These are phyloP conservation scores for Aegle marmelos DNA, from an alignment of 345 rosid species.

Conservation along the genomic window DNA sequence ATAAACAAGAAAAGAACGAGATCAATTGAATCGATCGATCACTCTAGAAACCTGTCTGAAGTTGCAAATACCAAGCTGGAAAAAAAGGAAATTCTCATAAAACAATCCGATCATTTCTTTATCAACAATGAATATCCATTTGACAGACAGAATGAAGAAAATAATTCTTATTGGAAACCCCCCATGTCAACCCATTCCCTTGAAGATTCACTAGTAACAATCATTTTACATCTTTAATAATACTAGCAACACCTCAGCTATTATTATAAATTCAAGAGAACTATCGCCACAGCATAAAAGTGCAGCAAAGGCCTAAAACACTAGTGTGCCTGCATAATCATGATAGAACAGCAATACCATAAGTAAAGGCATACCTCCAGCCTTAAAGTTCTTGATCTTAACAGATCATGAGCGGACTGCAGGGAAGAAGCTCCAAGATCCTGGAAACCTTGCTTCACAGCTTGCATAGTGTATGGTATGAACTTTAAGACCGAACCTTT, in stretches of 20 bases:
- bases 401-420: slow-evolving; percentile 67
- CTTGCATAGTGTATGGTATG: slow-evolving; percentile 90
- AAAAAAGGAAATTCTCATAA: not conserved
- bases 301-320: not conserved
- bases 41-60: not conserved
- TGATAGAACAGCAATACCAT: not conserved
- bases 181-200: not conserved
- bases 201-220: not conserved
- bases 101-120: not conserved
- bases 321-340: not conserved
- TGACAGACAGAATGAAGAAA: not conserved
- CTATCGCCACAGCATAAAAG: not conserved
- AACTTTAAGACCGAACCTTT: slow-evolving; percentile 87
- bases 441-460: slow-evolving; percentile 97
- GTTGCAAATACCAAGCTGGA: not conserved
- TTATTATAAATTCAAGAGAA: not conserved
- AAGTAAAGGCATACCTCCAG: slow-evolving; percentile 58
- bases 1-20: slow-evolving; percentile 6
- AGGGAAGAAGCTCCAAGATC: slow-evolving; percentile 89
- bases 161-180: not conserved
- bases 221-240: not conserved
- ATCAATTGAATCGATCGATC: not conserved
- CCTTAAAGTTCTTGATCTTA: slow-evolving; percentile 66
- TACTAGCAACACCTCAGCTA: not conserved
- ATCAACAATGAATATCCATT: not conserved